Evolutionary conservation across 2,329 filamentous ascomycete species (phyloP).

Genomic region (Ophiocordyceps camponoti-floridani): DNA sequence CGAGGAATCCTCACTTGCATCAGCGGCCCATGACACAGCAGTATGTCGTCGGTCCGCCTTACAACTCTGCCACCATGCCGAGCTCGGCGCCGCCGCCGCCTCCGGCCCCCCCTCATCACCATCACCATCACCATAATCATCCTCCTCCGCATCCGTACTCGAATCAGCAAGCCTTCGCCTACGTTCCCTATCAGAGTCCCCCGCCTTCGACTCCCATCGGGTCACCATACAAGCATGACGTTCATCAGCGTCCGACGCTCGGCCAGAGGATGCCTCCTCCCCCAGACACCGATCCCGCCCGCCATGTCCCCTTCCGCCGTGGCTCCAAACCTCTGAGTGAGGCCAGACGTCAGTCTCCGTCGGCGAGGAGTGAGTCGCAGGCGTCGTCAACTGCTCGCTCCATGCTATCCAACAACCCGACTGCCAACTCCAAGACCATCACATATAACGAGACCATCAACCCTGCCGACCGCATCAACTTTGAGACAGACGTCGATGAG

Average conservation of each 20-base stretch:
- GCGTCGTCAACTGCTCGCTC: slow-evolving; percentile 9
- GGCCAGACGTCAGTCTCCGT: slow-evolving; percentile 15
- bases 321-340: slow-evolving; percentile 12
- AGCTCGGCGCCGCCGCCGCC: slow-evolving; percentile 16
- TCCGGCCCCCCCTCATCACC: no score
- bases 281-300: slow-evolving; percentile 8
- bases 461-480: slow-evolving; percentile 36
- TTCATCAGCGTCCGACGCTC: slow-evolving; percentile 11
- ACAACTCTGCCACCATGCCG: slow-evolving; percentile 23
- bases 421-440: slow-evolving; percentile 20
- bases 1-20: slow-evolving; percentile 20
- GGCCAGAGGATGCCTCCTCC: slow-evolving; percentile 5
- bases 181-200: slow-evolving; percentile 21
- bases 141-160: slow-evolving; percentile 20
- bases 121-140: no score
- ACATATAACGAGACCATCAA: slow-evolving; percentile 26
- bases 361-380: slow-evolving; percentile 14
- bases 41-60: slow-evolving; percentile 33
- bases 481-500: slow-evolving; percentile 69
- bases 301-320: slow-evolving; percentile 8
- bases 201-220: slow-evolving; percentile 14
- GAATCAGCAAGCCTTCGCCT: slow-evolving; percentile 23
- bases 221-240: slow-evolving; percentile 16
- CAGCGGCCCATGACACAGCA: slow-evolving; percentile 26
- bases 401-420: slow-evolving; percentile 9